Evolutionary conservation across 225 moss, liverwort and hornwort genomes (phyloP).

Genomic region (Climacium dendroides): DNA sequence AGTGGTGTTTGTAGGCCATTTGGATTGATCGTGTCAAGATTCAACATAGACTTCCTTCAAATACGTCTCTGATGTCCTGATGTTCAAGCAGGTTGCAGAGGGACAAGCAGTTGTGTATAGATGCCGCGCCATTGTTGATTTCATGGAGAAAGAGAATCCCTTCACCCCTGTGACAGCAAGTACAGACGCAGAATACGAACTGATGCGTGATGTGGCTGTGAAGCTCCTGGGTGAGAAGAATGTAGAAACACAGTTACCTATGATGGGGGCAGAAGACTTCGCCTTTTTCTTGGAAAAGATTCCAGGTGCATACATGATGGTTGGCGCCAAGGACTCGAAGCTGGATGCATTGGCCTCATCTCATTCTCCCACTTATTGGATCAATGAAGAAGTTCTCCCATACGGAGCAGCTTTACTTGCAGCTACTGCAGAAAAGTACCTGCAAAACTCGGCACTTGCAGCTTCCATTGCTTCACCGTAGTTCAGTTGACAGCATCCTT

Average conservation of each 20-base stretch:
- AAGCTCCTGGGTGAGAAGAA: slow-evolving; percentile 47
- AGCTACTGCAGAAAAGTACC: slow-evolving; percentile 56
- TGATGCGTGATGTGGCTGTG: slow-evolving; percentile 41
- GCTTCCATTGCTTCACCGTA: background rate
- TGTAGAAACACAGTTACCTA: slow-evolving; percentile 23
- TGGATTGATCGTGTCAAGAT: background rate
- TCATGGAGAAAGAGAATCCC: slow-evolving; percentile 40
- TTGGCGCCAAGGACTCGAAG: slow-evolving; percentile 51
- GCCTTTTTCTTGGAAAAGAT: slow-evolving; percentile 64
- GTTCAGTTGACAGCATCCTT: background rate
- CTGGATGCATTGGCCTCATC: background rate
- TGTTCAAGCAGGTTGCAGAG: slow-evolving; percentile 55
- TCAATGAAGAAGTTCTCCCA: slow-evolving; percentile 54
- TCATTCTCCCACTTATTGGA: slow-evolving; percentile 40
- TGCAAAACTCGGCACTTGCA: background rate
- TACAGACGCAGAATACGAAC: slow-evolving; percentile 48
- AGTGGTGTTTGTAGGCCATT: background rate
- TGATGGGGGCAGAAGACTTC: slow-evolving; percentile 84
- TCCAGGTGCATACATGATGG: slow-evolving; percentile 58
- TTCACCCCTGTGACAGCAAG: slow-evolving; percentile 45
- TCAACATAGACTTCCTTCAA: background rate
- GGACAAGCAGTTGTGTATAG: slow-evolving; percentile 62
- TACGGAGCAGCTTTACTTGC: slow-evolving; percentile 61
- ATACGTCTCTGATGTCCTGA: background rate
- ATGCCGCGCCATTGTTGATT: slow-evolving; percentile 56